Base-by-base conservation (phyloP, 2,329 filamentous ascomycete genomes). In the Blumeriella jaapii region DNA sequence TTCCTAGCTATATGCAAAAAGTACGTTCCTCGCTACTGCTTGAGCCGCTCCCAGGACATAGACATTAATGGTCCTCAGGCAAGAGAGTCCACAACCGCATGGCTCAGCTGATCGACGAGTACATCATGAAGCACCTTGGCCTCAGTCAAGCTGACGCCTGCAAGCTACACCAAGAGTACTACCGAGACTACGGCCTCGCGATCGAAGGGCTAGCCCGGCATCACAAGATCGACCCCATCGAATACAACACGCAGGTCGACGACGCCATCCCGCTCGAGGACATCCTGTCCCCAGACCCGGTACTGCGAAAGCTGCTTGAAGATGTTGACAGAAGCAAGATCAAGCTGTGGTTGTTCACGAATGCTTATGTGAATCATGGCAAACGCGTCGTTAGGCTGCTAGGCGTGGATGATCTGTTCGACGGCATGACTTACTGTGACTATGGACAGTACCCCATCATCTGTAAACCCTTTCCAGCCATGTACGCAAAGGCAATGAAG, bases 381-480 rank as follows among this genome's bases (percentile, higher is more conserved):
- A 78, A 74, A 53, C 65, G 86, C 26, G 91, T 98, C 0, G 75
- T 95, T 9, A 75, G 69, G 41, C 63, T 98, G 13, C 66, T 98
- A 2, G 78, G 72, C 2, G 66, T 98, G 15, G 86, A 93, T 2
- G 84, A 94, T 55, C 62, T 89, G 16, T 98, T 98, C 54, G 89
- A 96, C 44, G 91, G 91, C 6, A 74, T 96, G 42, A 98, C 91
- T 0, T 98, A 76, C 58, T 98, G 93, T 55, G 84, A 98, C 59
- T 98, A 98, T 59, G 69, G 65, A 8, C 61, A 70, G 11, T 63
- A 73, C 26, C 79, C 74, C 5, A 68, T 98, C 42, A 61, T 93
- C 29, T 95, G 91, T 64, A 98, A 98, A 58, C 91, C 91, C 3
- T 71, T 82, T 38, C 67, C 68, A 34, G 74, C 77, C 33, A 91